Base-by-base conservation (phyloP, 2,329 filamentous ascomycete genomes). In the Fusarium albidum region DNA sequence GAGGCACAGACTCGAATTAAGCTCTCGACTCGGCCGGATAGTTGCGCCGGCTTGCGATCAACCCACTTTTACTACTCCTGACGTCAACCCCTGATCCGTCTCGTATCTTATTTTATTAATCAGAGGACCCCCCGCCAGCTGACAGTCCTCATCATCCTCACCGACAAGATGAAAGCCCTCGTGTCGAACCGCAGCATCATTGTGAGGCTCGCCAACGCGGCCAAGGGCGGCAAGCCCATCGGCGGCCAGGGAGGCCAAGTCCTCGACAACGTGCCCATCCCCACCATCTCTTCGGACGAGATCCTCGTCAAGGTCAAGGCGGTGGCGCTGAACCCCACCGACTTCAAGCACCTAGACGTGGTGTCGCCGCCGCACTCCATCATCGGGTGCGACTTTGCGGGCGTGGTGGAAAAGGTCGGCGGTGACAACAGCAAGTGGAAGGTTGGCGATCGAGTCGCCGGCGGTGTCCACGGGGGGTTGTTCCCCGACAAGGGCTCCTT, bases 291-390 rank as follows among this genome's bases (percentile, higher is more conserved):
- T n/a, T 29, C 21, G 18, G 41, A 57, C 15, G 61, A 69, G 40
- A 56, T 71, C 31, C 49, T 71, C 25, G 64, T 73, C 44, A 64
- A 64, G 37, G 68, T 68, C 47, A 59, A 54, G 17, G 65, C 69
- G 12, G 63, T 73, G 7, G 69, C 68, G 12, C 57, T 73, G 14
- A 73, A 73, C 69, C 52, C 65, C 55, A 49, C 71, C 6, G 70
- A 74, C 55, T 68, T 64, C 37, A 63, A 63, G 33, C 69, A 70
- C 32, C 55, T 76, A 27, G 55, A 65, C 40, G 13, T 38, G 14
- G 38, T 73, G 35, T 69, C 63, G 6, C 70, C 67, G 10, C 68
- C 68, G 1, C 56, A 48, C 12, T 57, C 47, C 44, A 65, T 71
- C 31, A 49, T 70, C 9, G 72, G 73, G 8, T 66, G 62, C 35